These are phyloP conservation scores for Skeletonema tropicum DNA, from an alignment of 108 stramenopile genomes.

Conservation along the genomic window DNA sequence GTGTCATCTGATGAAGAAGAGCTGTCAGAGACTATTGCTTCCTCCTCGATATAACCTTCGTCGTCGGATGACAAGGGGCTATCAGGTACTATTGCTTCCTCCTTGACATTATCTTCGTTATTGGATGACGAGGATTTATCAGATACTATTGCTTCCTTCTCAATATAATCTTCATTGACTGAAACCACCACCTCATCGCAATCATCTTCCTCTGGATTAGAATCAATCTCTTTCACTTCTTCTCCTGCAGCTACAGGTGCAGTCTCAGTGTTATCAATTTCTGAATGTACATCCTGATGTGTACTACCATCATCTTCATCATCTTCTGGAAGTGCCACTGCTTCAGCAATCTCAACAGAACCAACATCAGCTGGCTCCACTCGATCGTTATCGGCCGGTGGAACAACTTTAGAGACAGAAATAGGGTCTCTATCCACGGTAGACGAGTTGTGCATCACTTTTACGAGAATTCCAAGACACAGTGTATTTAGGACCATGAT, in stretches of 20 bases:
- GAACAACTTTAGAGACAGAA: neutral
- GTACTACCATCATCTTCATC: neutral
- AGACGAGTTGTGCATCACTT: neutral
- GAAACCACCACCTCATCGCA: neutral
- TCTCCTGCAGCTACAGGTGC: neutral
- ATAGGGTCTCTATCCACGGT: neutral
- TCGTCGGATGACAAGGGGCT: neutral
- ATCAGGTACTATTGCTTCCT: neutral
- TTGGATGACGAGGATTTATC: neutral
- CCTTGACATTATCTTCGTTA: neutral
- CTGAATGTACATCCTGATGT: neutral
- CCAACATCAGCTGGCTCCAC: neutral
- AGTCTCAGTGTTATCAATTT: neutral
- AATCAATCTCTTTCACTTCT: neutral
- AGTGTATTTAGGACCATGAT: slow-evolving; percentile 25
- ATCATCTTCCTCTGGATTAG: neutral
- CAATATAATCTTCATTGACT: neutral
- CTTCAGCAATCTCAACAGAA: neutral
- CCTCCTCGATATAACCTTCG: neutral
- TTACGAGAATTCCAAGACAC: slow-evolving; percentile 33
- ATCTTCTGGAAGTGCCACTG: neutral
- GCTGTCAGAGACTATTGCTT: neutral
- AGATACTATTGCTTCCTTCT: neutral
- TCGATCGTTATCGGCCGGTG: neutral
- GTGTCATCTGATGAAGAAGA: neutral